Evolutionary conservation across 1,139 yeast species (phyloP).

Genomic region (Wickerhamomyces sp.): DNA sequence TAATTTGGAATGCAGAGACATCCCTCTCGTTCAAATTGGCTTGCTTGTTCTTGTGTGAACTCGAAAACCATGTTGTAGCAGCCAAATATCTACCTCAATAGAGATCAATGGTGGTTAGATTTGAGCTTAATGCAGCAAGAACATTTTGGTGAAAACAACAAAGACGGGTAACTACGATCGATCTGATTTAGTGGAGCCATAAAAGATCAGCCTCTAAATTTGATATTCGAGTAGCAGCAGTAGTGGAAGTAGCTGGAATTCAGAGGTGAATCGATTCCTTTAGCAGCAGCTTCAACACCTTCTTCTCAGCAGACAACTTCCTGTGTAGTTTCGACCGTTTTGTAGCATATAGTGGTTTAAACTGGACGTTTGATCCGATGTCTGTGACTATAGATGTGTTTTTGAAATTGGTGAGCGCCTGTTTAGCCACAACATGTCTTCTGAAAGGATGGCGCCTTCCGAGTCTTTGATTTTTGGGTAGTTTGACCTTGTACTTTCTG

Average conservation of each 20-base stretch:
- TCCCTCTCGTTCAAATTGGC: slow-evolving; percentile 50
- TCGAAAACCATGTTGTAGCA: slow-evolving; percentile 3
- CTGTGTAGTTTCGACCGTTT: background rate
- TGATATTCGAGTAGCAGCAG: no score
- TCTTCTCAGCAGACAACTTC: background rate
- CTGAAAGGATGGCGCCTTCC: slow-evolving; percentile 5
- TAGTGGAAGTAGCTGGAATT: background rate
- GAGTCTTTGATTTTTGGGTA: slow-evolving; percentile 4
- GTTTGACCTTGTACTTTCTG: slow-evolving; percentile 19
- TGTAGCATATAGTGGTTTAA: background rate
- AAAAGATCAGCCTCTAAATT: no score
- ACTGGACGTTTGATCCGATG: background rate
- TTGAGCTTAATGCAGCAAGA: no score
- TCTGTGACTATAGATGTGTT: background rate
- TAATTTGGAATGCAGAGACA: slow-evolving; percentile 57
- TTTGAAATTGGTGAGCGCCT: slow-evolving; percentile 5
- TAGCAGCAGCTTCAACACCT: background rate
- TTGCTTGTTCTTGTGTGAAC: slow-evolving; percentile 34
- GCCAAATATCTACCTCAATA: no score
- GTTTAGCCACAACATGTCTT: slow-evolving; percentile 4
- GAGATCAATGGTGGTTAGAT: no score
- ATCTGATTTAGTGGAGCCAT: no score
- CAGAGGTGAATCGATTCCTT: background rate
- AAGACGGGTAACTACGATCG: no score
- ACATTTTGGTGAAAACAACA: background rate